Evolutionary conservation across 352 stramenopile species (phyloP), one percentile per base, ranked within the genome.

Genomic region (Elongisporangium anandrum): DNA sequence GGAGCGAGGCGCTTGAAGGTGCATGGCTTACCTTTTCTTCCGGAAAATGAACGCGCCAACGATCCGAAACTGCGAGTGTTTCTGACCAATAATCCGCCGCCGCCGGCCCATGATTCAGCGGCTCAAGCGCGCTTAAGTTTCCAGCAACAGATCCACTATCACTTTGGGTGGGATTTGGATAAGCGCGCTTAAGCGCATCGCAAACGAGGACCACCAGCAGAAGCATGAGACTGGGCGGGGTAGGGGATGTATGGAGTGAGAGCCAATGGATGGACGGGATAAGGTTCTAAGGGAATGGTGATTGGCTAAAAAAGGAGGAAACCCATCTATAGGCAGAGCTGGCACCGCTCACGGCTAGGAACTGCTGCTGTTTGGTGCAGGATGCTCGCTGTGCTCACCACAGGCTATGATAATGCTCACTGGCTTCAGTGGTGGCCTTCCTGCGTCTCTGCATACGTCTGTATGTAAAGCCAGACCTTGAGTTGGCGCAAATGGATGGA

Each of bases 21-120:
- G 29, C 29, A 41, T 24, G 19, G 22, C 51, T 21, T 52, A 63
- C 53, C 53, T 41, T 69, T 66, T 69, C 59, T 66, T 66, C 54
- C 59, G 56, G 60, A 68, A 29, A 61, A 54, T 64, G 54, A 58
- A 57, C 57, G 64, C 64, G 59, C 64, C 64, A 75, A 69, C 67
- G 68, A 75, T 72, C 68, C 68, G 72, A 75, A 75, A 66, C 61
- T 56, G 61, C 66, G 68, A 70, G 61, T 67, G 68, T 67, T 69
- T 71, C 56, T 68, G 52, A 57, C 64, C 67, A 71, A 70, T 70
- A 63, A 65, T 68, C 56, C 39, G 19, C 26, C 29, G 21, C 34
- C 9, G 59, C 51, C 41, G 59, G 51, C 51, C 56, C 61, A 34
- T 56, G 38, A 50, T 61, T 62, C 50, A 63, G 59, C 17, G 34